These are phyloP conservation scores for Astragalus membranaceus DNA, from an alignment of 306 rosid species.

Conservation along the genomic window DNA sequence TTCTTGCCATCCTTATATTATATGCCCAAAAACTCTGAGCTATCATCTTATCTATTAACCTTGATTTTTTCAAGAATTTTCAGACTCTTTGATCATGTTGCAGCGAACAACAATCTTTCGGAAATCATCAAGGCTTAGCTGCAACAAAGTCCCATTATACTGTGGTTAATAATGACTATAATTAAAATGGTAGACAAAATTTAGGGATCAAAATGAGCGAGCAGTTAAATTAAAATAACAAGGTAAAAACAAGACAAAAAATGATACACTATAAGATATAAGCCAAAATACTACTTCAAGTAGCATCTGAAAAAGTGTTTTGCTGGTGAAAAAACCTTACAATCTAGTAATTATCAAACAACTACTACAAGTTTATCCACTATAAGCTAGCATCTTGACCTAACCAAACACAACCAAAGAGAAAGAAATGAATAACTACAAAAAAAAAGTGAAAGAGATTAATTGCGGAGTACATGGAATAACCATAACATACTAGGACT, in stretches of 20 bases:
- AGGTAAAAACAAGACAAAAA: too few species aligned
- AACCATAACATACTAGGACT: not conserved
- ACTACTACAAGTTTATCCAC: too few species aligned
- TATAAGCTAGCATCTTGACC: too few species aligned
- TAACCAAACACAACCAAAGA: not conserved
- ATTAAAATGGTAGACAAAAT: too few species aligned
- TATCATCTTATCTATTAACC: not conserved
- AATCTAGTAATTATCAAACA: too few species aligned
- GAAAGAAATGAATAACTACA: not conserved
- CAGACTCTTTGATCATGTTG: constrained; percentile 55
- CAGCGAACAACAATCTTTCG: constrained; percentile 71
- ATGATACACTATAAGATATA: too few species aligned
- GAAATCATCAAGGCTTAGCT: constrained; percentile 76
- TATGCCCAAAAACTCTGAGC: not conserved
- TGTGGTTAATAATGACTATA: not conserved
- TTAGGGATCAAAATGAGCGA: not conserved
- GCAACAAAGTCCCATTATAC: constrained; percentile 22
- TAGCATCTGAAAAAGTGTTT: too few species aligned
- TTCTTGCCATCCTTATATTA: not conserved
- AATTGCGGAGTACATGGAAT: not conserved
- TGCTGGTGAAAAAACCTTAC: too few species aligned
- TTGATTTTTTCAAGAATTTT: constrained; percentile 25
- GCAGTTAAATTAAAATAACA: too few species aligned
- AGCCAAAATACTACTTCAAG: too few species aligned
- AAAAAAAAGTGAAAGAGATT: not conserved